These are phyloP conservation scores for Hericium erinaceus DNA, from an alignment of 768 basidiomycete genomes.

Conservation along the genomic window DNA sequence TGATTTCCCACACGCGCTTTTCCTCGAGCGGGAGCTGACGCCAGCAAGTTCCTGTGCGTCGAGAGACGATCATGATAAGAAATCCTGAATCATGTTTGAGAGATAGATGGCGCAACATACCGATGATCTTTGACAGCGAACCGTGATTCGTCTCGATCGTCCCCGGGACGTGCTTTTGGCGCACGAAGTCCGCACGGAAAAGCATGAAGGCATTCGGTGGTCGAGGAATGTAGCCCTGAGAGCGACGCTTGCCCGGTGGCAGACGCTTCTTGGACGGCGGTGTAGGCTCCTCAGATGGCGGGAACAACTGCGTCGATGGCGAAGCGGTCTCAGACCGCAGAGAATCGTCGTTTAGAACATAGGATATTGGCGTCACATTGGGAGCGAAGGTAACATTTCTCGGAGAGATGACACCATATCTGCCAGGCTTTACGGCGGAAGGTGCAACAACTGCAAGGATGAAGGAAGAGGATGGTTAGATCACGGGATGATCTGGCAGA, in stretches of 20 bases:
- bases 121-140: conserved; percentile 41
- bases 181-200: conserved; percentile 21
- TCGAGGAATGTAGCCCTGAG: conserved; percentile 31
- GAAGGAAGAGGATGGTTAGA: too few relatives aligned
- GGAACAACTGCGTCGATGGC: conserved; percentile 39
- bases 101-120: conserved; percentile 7
- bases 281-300: conserved; percentile 37
- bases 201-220: conserved; percentile 32
- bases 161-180: conserved; percentile 40
- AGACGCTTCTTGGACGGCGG: conserved; percentile 35
- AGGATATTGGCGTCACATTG: conserved; percentile 49
- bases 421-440: conserved; percentile 39
- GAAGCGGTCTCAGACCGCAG: conserved; percentile 25
- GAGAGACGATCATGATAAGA: not conserved
- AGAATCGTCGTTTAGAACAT: conserved; percentile 26
- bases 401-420: conserved; percentile 38
- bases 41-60: conserved; percentile 42
- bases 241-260: conserved; percentile 57
- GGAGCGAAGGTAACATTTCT: conserved; percentile 53
- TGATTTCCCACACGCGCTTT: conserved; percentile 63
- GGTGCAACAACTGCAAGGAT: conserved; percentile 6
- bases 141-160: conserved; percentile 42
- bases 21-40: conserved; percentile 59
- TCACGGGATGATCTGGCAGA: not conserved
- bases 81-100: too few relatives aligned